Evolutionary conservation across 2,329 filamentous ascomycete species (phyloP).

Genomic region (Trichoderma asperellum): DNA sequence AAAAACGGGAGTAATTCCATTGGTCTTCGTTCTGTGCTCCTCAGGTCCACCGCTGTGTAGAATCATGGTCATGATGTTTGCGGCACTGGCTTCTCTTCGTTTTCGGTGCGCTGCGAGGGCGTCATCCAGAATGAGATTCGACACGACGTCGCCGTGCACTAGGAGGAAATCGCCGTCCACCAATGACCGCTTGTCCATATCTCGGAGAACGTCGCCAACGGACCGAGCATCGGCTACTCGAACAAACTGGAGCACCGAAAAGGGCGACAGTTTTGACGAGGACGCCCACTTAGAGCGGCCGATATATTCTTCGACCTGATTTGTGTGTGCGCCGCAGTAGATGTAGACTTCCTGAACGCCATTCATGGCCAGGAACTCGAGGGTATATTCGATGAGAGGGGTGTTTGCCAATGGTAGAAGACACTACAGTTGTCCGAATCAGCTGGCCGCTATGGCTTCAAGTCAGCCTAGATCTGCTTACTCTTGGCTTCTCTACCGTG

Average conservation of each 20-base stretch:
- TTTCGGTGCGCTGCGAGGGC: constrained; percentile 79
- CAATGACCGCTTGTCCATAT: constrained; percentile 82
- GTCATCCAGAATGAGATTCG: constrained; percentile 82
- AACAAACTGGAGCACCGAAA: constrained; percentile 80
- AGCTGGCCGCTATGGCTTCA: not conserved
- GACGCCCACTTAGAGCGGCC: constrained; percentile 74
- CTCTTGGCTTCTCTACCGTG: constrained; percentile 83
- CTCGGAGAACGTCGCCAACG: constrained; percentile 91
- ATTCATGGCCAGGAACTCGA: constrained; percentile 93
- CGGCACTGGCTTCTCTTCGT: constrained; percentile 80
- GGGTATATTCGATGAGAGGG: constrained; percentile 94
- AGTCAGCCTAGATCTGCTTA: constrained; percentile 41
- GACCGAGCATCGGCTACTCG: constrained; percentile 82
- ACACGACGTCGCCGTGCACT: constrained; percentile 90
- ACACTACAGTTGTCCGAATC: constrained; percentile 61
- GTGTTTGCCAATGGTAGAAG: constrained; percentile 91
- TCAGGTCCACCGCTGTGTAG: constrained; percentile 73
- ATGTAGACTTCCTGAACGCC: constrained; percentile 94
- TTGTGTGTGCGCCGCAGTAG: constrained; percentile 85
- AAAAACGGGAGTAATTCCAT: constrained; percentile 78
- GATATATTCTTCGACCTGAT: constrained; percentile 86
- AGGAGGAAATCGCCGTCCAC: constrained; percentile 90
- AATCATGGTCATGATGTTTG: constrained; percentile 97
- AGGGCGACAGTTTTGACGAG: constrained; percentile 61
- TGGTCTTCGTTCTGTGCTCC: constrained; percentile 75